Percentiles rank a stretch among this genome's conserved stretches.
These are phyloP conservation scores for Gossypium raimondii DNA, from an alignment of 345 rosid genomes.

Conservation along the genomic window DNA sequence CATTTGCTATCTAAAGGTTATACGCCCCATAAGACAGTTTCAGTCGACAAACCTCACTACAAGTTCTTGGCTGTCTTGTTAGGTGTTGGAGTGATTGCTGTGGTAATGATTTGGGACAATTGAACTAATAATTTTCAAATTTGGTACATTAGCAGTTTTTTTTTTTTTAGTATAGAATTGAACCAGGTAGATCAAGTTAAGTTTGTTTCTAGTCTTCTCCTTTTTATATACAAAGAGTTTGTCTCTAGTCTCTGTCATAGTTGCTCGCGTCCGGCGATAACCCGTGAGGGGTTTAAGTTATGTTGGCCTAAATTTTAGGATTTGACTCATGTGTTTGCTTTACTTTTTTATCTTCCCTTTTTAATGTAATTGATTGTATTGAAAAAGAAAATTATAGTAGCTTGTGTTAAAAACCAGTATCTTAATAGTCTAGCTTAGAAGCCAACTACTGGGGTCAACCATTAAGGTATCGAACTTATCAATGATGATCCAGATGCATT, in stretches of 20 bases:
- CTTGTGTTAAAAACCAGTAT: too few relatives aligned
- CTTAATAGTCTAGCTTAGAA: too few relatives aligned
- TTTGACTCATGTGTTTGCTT: too few relatives aligned
- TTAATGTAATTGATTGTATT: too few relatives aligned
- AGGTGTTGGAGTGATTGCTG: slow-evolving; percentile 58
- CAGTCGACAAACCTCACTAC: slow-evolving; percentile 35
- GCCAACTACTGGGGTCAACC: too few relatives aligned
- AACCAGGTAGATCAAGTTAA: neutral
- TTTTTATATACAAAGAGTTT: too few relatives aligned
- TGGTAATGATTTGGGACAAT: slow-evolving; percentile 74
- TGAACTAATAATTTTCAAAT: slow-evolving; percentile 4
- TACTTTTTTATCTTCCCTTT: too few relatives aligned
- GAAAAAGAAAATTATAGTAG: too few relatives aligned
- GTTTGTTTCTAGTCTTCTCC: neutral
- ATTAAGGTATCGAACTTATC: too few relatives aligned
- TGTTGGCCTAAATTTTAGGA: too few relatives aligned
- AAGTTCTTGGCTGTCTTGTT: slow-evolving; percentile 54
- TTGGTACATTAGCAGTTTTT: neutral
- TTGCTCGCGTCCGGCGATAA: neutral
- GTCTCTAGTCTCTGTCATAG: neutral
- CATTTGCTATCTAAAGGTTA: slow-evolving; percentile 65
- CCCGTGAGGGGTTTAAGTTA: too few relatives aligned
- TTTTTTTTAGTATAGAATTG: neutral
- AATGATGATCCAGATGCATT: too few relatives aligned
- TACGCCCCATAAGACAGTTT: slow-evolving; percentile 25